phyloP scores from a whole-genome alignment of 768 basidiomycete genomes.

The Scleroderma bovista region DNA sequence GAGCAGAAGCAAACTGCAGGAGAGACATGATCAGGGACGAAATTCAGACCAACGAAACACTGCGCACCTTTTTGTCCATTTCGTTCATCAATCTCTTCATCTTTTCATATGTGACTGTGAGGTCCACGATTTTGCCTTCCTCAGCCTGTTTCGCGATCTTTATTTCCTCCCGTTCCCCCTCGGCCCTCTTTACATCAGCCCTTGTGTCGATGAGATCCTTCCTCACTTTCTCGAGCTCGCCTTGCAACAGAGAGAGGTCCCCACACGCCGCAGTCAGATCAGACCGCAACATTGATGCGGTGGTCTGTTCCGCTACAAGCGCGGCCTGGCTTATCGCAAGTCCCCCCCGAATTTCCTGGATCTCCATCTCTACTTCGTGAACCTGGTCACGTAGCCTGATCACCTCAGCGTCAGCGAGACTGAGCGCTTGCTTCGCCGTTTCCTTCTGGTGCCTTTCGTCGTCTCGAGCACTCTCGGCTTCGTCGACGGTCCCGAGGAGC shows the following conservation, averaged over 20 bases:
- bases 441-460: not conserved
- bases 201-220: constrained; percentile 9
- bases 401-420: not conserved
- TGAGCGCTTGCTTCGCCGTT: not conserved
- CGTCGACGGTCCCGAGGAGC: constrained; percentile 6
- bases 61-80: constrained; percentile 32
- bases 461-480: constrained; percentile 3
- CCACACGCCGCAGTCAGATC: not conserved
- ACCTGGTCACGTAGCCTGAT: constrained; percentile 4
- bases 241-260: not conserved
- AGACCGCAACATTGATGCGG: not conserved
- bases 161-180: constrained; percentile 30
- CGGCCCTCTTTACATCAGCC: constrained; percentile 17
- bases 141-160: constrained; percentile 29
- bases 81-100: constrained; percentile 31
- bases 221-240: constrained; percentile 3
- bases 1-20: not conserved
- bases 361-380: constrained; percentile 2
- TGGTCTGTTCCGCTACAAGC: constrained; percentile 1
- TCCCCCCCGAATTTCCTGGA: constrained; percentile 4
- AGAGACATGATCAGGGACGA: not conserved
- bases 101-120: constrained; percentile 28
- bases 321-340: constrained; percentile 2
- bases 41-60: not conserved
- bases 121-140: constrained; percentile 29